Base-by-base conservation (phyloP, 768 basidiomycete genomes). In the Auriscalpium microsporum region DNA sequence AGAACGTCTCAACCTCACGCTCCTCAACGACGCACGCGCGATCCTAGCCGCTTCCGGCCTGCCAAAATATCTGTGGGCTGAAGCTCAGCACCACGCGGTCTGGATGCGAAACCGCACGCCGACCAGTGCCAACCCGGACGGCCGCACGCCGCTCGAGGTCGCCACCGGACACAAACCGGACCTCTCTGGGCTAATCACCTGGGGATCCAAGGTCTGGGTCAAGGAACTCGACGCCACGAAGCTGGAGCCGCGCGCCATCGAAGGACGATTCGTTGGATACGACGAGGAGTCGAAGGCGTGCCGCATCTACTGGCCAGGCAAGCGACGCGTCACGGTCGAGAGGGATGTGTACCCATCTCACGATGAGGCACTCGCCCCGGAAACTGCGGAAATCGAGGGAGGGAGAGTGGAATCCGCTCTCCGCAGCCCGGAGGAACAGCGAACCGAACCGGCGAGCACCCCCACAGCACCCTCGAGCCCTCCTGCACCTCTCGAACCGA, bases 271-370 rank as follows among this genome's bases (percentile, higher is more conserved):
- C 67, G 50, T 76, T 5, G 74, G 75, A 16, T 63, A 67, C 52
- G 67, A 71, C 49, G 57, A 63, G 3, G 56, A 65, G 21, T 67
- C 64, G 21, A 66, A 68, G 10, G 73, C 63, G 0, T 64, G 68
- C 40, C 52, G 65, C 4, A 61, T 74, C 10, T 75, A 73, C 54
- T 75, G 69, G 71, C 67, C 66, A 0, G 54, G 59, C 10, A 65
- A 58, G 16, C 59, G 54, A 1, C 40, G 59, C 1, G 54, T 72
- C 3, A 56, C 61, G 3, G 60, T 68, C 17, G 64, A 72, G 45
- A 56, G 63, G 4, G 67, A 65, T 48, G 54, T 72, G 28, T 28
- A 28, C 28, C 28, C 28, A 4, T 28, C 28, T 28, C 28, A 28
- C 28, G 28, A 28, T 4, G 28, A 28, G 28, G 28, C 28, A 28